Conservation (phyloP, 192 early-diverging fungal genomes). For the Rhizophlyctis rosea region DNA sequence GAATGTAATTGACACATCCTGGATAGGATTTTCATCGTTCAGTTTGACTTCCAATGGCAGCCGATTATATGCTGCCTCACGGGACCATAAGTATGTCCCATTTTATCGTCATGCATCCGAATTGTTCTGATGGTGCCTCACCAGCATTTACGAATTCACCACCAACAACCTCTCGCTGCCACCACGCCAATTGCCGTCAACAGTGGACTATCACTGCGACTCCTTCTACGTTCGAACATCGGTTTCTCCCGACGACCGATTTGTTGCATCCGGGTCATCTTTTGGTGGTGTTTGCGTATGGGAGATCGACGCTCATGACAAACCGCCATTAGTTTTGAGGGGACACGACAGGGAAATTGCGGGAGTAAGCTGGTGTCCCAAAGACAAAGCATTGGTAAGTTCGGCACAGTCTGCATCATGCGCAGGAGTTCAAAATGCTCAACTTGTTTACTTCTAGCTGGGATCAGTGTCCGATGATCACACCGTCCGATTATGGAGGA, state of each 20-base stretch:
- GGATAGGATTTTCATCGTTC: constrained; percentile 61
- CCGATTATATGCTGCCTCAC: constrained; percentile 69
- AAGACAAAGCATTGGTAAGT: constrained; percentile 48
- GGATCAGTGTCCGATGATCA: constrained; percentile 76
- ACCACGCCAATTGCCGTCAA: constrained; percentile 49
- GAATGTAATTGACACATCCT: neutral
- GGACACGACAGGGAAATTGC: constrained; percentile 69
- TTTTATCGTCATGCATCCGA: neutral
- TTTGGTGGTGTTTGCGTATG: constrained; percentile 66
- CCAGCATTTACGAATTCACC: constrained; percentile 70
- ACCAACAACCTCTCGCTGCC: constrained; percentile 46
- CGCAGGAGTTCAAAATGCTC: neutral
- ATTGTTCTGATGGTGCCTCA: constrained; percentile 5
- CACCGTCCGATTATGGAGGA: constrained; percentile 69
- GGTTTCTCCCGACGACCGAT: constrained; percentile 68
- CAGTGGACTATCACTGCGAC: constrained; percentile 52
- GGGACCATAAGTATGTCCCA: constrained; percentile 51
- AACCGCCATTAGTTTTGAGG: constrained; percentile 53
- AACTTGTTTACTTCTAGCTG: constrained; percentile 45
- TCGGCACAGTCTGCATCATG: neutral
- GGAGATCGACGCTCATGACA: constrained; percentile 49
- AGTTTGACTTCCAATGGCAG: constrained; percentile 60
- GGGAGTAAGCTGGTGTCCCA: constrained; percentile 70
- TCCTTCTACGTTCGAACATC: constrained; percentile 71
- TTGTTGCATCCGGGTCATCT: constrained; percentile 69